Evolutionary conservation across 2,329 filamentous ascomycete species (phyloP).

Genomic region (Fusarium staphyleae): DNA sequence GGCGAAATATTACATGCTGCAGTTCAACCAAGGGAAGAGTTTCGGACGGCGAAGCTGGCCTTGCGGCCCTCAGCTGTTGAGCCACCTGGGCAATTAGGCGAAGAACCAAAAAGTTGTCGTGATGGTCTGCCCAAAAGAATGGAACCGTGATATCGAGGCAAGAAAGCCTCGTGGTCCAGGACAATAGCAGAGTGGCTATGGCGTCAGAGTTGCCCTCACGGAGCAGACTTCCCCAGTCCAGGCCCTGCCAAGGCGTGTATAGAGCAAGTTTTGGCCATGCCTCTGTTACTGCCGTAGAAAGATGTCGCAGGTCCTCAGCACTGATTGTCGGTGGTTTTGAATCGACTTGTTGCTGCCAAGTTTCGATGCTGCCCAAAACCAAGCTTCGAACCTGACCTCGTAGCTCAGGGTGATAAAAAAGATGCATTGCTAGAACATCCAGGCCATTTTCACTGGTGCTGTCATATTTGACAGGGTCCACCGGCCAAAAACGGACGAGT

Average conservation of each 20-base stretch:
- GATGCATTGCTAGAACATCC: background rate
- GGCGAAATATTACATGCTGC: background rate
- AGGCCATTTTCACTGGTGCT: background rate
- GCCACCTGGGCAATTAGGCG: background rate
- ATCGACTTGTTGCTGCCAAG: background rate
- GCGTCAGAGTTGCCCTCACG: background rate
- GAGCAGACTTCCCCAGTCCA: too few relatives aligned
- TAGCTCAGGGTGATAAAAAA: background rate
- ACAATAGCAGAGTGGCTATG: background rate
- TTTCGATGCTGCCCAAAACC: background rate
- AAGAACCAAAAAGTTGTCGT: background rate
- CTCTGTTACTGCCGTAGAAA: background rate
- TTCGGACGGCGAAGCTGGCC: background rate
- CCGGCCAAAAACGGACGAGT: background rate
- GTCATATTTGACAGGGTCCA: background rate
- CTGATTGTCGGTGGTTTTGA: background rate
- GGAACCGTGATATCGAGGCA: background rate
- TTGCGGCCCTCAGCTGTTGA: background rate
- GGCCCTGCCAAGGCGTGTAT: background rate
- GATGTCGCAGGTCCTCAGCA: background rate
- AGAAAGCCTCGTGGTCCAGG: background rate
- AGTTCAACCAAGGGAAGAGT: background rate
- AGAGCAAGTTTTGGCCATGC: background rate
- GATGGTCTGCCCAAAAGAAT: background rate
- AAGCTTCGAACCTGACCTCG: background rate